Conservation (phyloP, 495 filamentous ascomycete genomes). For the Hypoxylon crocopeplum region DNA sequence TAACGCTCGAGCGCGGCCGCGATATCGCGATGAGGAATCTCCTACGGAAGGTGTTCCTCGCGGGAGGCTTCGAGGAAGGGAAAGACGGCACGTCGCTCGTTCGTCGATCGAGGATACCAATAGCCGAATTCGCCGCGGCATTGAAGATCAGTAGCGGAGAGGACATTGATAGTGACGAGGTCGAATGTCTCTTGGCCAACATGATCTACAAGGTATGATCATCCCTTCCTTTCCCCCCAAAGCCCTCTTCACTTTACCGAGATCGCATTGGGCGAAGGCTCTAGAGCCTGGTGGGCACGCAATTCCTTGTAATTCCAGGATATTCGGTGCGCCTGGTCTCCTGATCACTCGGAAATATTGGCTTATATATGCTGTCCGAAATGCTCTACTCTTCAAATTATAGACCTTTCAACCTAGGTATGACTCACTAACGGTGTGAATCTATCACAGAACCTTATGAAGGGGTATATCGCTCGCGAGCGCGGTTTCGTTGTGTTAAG, state of each 20-base stretch:
- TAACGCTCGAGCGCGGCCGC: constrained; percentile 88
- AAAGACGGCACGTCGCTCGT: constrained; percentile 68
- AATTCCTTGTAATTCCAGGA: too few relatives aligned
- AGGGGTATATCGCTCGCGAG: constrained; percentile 95
- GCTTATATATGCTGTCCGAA: not conserved
- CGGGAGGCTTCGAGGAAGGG: constrained; percentile 75
- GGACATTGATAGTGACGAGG: constrained; percentile 84
- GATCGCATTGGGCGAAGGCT: too few relatives aligned
- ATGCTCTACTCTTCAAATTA: constrained; percentile 4
- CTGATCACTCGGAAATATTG: not conserved
- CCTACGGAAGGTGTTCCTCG: constrained; percentile 86
- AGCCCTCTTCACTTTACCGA: not conserved
- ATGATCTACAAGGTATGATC: constrained; percentile 91
- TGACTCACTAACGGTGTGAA: constrained; percentile 32
- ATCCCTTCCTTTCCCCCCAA: not conserved
- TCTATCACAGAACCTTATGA: constrained; percentile 79
- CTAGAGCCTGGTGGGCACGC: too few relatives aligned
- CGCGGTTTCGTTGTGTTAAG: constrained; percentile 87
- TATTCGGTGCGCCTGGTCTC: constrained; percentile 3
- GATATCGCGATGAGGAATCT: constrained; percentile 92
- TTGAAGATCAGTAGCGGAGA: constrained; percentile 64
- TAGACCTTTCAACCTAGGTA: not conserved
- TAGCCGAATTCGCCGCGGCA: constrained; percentile 75
- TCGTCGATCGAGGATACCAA: constrained; percentile 76
- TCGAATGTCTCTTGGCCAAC: constrained; percentile 92